Evolutionary conservation across 2,329 filamentous ascomycete species (phyloP), one percentile per base, ranked within the genome.

Genomic region (Aureobasidium lini): DNA sequence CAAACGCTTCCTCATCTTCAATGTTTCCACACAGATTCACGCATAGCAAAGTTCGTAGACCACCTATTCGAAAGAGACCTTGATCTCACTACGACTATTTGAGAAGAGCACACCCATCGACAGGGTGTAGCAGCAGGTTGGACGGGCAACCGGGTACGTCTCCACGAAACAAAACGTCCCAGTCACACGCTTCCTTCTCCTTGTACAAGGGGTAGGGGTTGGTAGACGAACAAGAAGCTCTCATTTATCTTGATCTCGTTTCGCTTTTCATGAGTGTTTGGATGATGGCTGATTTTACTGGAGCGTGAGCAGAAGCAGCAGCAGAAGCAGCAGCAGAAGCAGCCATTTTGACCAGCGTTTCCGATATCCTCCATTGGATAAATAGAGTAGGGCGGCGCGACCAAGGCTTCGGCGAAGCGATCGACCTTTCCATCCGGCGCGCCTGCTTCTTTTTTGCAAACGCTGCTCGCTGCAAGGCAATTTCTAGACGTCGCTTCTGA

Each of bases 151-250:
- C 44, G 40, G 44, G 56, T 59, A 59, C 43, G 56, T 59, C 23
- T 23, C 39, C 28, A 28, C 23, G 36, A 13, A 43, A 34, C 13
- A 7, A 46, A 57, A 44, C 40, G 52, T 34, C 16, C 29, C 36
- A 48, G 54, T 57, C 54, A 57, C 54, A 57, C 42, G 54, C 54
- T 48, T 42, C 40, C 11, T 34, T 16, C 40, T 54, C 39, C 54
- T 48, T 57, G 54, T 39, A 48, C 54, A 40, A 57, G 31, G 52
- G 50, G 39, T 32, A 47, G 48, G 31, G 52, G 50, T 28, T 32
- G 23, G 8, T 37, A 11, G 37, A 23, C 18, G 37, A 10, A 54
- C 37, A 34, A 32, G 37, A 15, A 34, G 29, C 8, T 40, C 9
- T 8, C n/a, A 1, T 23, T 9, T 42, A 18, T 50, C 15, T 28